A percentile compares a stretch with the other conserved stretches of the same genome.
These are phyloP conservation scores for Aspergillus sp. DNA, from an alignment of 2,329 filamentous ascomycete genomes.

Conservation along the genomic window DNA sequence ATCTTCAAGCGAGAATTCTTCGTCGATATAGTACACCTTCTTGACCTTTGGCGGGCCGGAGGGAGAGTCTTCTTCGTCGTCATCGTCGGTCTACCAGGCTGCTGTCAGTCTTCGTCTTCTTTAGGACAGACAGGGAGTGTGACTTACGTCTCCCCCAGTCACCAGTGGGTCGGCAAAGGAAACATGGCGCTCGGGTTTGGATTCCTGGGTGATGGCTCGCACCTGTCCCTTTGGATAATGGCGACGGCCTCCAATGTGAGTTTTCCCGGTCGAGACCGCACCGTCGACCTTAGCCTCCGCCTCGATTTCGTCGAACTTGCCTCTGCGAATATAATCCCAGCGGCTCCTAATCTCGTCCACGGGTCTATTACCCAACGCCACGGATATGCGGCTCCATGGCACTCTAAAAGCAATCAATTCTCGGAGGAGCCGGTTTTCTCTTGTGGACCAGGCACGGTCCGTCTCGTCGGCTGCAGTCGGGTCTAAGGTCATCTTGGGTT, in stretches of 20 bases:
- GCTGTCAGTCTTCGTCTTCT: not conserved
- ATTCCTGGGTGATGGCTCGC: not conserved
- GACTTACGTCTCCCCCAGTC: slow-evolving; percentile 10
- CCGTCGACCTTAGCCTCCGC: not conserved
- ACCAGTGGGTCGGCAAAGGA: slow-evolving; percentile 10
- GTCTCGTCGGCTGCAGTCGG: not conserved
- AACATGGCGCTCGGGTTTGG: slow-evolving; percentile 8
- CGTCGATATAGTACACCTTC: slow-evolving; percentile 18
- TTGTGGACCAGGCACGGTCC: slow-evolving; percentile 11
- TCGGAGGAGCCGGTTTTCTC: slow-evolving; percentile 13
- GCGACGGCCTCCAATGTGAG: not conserved
- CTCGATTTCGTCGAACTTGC: not conserved
- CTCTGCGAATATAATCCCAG: slow-evolving; percentile 9
- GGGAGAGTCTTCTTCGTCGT: not conserved
- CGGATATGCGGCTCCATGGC: slow-evolving; percentile 18
- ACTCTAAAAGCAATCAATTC: slow-evolving; percentile 13
- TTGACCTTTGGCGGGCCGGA: slow-evolving; percentile 1
- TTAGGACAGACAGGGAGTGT: not conserved
- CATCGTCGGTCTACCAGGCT: not conserved
- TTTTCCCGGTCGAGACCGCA: not conserved
- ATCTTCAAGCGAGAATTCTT: slow-evolving; percentile 19
- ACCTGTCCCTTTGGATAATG: not conserved
- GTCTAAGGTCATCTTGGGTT: slow-evolving; percentile 16
- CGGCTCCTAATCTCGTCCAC: slow-evolving; percentile 17
- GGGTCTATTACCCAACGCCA: slow-evolving; percentile 13